A percentile compares a stretch with the other conserved stretches of the same genome.
phyloP scores from a whole-genome alignment of 2,329 filamentous ascomycete genomes.

The Colletotrichum caudatum region DNA sequence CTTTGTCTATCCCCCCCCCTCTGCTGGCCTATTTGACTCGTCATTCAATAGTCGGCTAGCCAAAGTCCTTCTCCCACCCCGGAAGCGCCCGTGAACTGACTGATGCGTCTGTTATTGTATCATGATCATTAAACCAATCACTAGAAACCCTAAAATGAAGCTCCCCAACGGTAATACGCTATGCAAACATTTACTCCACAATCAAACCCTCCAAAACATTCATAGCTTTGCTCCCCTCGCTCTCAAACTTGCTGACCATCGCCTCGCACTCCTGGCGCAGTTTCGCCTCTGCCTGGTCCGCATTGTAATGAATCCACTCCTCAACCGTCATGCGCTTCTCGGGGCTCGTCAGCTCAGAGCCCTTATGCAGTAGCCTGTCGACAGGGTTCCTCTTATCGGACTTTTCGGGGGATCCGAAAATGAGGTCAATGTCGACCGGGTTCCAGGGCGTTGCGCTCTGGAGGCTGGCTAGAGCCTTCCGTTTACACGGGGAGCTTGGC shows the following conservation, averaged over 20 bases:
- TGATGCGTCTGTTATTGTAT: conserved; percentile 15
- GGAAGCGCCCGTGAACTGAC: background rate
- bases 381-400: conserved; percentile 66
- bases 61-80: background rate
- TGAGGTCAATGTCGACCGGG: conserved; percentile 78
- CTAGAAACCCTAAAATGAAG: conserved; percentile 18
- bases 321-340: conserved; percentile 95
- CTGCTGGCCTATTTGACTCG: background rate
- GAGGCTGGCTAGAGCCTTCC: conserved; percentile 66
- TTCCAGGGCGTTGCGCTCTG: conserved; percentile 75
- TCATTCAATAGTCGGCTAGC: background rate
- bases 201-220: conserved; percentile 79
- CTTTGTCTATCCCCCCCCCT: background rate
- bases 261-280: conserved; percentile 85
- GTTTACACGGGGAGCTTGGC: conserved; percentile 70
- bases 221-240: conserved; percentile 83
- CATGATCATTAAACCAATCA: conserved; percentile 33
- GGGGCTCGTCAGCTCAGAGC: conserved; percentile 73
- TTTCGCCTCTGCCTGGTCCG: conserved; percentile 81
- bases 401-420: conserved; percentile 67
- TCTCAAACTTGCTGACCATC: conserved; percentile 86
- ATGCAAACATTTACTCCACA: conserved; percentile 54
- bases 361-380: conserved; percentile 64
- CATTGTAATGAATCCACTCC: conserved; percentile 90
- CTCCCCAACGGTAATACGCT: conserved; percentile 25